Evolutionary conservation across 768 basidiomycete species (phyloP).

Genomic region (Lactarius indigo): DNA sequence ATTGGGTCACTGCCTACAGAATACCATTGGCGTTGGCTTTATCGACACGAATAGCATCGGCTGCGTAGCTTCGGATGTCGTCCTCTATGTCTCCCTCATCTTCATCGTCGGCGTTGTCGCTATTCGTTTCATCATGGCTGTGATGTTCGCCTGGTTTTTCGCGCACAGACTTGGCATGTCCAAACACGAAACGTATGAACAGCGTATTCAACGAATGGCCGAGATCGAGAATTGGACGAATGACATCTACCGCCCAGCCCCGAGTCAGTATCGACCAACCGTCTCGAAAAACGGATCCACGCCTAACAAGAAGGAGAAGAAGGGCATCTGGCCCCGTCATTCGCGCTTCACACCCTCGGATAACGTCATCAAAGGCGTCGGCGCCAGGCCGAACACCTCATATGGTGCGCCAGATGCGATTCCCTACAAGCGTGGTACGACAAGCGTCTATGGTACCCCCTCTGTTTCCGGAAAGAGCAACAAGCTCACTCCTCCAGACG

Average conservation of each 20-base stretch:
- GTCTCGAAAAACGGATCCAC: constrained; percentile 66
- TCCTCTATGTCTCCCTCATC: constrained; percentile 90
- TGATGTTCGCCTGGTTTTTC: constrained; percentile 97
- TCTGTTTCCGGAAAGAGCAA: constrained; percentile 35
- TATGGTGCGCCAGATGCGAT: constrained; percentile 65
- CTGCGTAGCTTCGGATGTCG: constrained; percentile 92
- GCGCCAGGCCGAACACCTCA: constrained; percentile 55
- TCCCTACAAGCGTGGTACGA: constrained; percentile 55
- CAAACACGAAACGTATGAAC: constrained; percentile 86
- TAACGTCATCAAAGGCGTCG: constrained; percentile 47
- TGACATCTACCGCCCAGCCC: constrained; percentile 93
- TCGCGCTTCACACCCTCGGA: constrained; percentile 78
- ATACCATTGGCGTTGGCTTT: constrained; percentile 85
- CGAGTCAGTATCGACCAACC: constrained; percentile 85
- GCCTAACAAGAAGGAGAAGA: constrained; percentile 45
- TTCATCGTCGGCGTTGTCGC: constrained; percentile 97
- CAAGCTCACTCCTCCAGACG: constrained; percentile 70
- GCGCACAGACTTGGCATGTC: constrained; percentile 95
- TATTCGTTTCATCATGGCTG: constrained; percentile 95
- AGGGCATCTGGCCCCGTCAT: constrained; percentile 59
- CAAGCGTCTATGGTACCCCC: constrained; percentile 30
- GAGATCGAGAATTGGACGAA: constrained; percentile 97
- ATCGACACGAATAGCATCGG: constrained; percentile 94
- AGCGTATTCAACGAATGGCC: constrained; percentile 82
- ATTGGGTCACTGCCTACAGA: constrained; percentile 79